phyloP scores from a whole-genome alignment of 2,329 filamentous ascomycete species.

The Plenodomus biglobosus region DNA sequence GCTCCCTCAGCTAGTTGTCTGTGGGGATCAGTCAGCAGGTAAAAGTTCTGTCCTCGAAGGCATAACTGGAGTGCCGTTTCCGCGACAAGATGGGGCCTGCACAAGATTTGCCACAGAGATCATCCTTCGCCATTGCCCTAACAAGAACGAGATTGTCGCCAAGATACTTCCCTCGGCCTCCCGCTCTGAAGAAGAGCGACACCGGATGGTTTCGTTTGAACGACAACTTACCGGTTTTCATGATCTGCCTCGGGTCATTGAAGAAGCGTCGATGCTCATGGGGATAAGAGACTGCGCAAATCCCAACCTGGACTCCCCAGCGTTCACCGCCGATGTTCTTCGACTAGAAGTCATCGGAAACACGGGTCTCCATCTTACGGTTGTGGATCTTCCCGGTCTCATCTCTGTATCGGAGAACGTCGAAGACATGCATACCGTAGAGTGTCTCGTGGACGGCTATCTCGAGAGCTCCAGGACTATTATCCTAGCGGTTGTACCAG shows the following conservation, averaged over 20 bases:
- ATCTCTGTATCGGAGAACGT: slow-evolving; percentile 27
- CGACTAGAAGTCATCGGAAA: slow-evolving; percentile 46
- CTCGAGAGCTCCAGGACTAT: slow-evolving; percentile 22
- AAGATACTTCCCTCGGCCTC: slow-evolving; percentile 10
- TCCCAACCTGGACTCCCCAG: not conserved
- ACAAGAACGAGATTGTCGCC: not conserved
- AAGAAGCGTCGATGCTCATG: slow-evolving; percentile 42
- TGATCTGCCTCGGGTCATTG: slow-evolving; percentile 52
- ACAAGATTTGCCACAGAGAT: slow-evolving; percentile 60
- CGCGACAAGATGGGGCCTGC: slow-evolving; percentile 55
- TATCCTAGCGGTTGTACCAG: slow-evolving; percentile 30
- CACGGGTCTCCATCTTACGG: slow-evolving; percentile 30
- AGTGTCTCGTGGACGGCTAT: slow-evolving; percentile 16
- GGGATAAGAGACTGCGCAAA: not conserved
- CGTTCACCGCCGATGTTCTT: slow-evolving; percentile 46
- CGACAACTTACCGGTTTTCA: slow-evolving; percentile 35
- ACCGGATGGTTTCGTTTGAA: slow-evolving; percentile 37
- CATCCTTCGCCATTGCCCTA: slow-evolving; percentile 42
- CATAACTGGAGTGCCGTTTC: slow-evolving; percentile 61
- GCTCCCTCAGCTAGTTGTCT: slow-evolving; percentile 7
- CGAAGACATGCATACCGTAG: slow-evolving; percentile 14
- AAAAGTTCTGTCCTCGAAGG: slow-evolving; percentile 66
- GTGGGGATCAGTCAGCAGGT: slow-evolving; percentile 48
- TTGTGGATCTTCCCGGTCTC: slow-evolving; percentile 50
- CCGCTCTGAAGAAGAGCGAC: slow-evolving; percentile 23